Conservation (phyloP, 257 asterid species). For the Linaria vulgaris region DNA sequence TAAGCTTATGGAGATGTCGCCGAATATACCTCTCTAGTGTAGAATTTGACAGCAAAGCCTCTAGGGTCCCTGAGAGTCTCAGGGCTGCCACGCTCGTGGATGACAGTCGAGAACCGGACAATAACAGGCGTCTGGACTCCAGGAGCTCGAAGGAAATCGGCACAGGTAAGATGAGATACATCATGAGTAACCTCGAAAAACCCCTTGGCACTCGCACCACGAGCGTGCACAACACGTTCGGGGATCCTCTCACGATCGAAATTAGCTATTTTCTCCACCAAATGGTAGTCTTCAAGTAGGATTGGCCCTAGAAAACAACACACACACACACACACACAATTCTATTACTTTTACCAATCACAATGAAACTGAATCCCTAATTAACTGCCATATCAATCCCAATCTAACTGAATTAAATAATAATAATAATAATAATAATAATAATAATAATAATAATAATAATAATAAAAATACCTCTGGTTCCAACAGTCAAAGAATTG, state of each 20-base stretch:
- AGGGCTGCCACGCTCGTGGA: slow-evolving; percentile 98
- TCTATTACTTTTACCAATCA: not conserved
- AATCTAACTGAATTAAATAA: too few relatives aligned
- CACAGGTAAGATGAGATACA: slow-evolving; percentile 79
- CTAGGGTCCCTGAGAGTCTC: slow-evolving; percentile 95
- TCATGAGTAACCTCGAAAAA: slow-evolving; percentile 97
- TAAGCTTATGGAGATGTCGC: not conserved
- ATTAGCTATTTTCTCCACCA: slow-evolving; percentile 85
- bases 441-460: too few relatives aligned
- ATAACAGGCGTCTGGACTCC: slow-evolving; percentile 96
- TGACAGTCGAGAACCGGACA: slow-evolving; percentile 90
- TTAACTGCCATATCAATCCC: too few relatives aligned
- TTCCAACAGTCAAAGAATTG: slow-evolving; percentile 80
- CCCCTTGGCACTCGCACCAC: slow-evolving; percentile 99
- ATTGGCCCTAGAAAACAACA: slow-evolving; percentile 60
- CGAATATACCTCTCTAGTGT: slow-evolving; percentile 55
- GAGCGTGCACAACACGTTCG: slow-evolving; percentile 91
- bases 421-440: too few relatives aligned
- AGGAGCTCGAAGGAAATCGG: slow-evolving; percentile 96
- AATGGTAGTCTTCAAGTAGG: slow-evolving; percentile 90
- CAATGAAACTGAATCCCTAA: not conserved
- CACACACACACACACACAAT: too few relatives aligned
- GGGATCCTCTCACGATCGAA: slow-evolving; percentile 95
- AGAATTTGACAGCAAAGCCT: slow-evolving; percentile 69
- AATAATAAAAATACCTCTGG: slow-evolving; percentile 50